phyloP scores from a whole-genome alignment of 2,329 filamentous ascomycete genomes.

The Cladosporium sp. region DNA sequence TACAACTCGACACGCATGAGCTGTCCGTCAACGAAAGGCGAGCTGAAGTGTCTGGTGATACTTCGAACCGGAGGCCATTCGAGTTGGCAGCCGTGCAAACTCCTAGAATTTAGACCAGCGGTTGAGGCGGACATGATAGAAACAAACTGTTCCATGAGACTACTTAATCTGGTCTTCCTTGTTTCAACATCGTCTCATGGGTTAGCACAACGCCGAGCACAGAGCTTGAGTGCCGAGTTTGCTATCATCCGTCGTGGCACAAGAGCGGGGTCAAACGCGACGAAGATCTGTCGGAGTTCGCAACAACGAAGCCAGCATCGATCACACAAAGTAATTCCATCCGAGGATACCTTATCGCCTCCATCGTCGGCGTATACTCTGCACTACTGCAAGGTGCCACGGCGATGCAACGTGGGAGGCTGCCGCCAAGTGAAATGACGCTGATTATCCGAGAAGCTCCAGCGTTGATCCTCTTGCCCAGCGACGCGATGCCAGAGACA shows the following conservation, averaged over 20 bases:
- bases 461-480: not conserved
- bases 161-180: no score
- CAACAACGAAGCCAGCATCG: no score
- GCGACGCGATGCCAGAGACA: constrained; percentile 7
- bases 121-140: no score
- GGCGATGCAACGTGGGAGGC: constrained; percentile 5
- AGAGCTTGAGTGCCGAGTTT: no score
- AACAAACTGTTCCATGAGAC: no score
- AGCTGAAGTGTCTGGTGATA: not conserved
- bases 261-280: no score
- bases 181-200: no score
- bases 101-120: not conserved
- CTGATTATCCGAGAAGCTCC: not conserved
- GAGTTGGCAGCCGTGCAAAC: not conserved
- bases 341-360: not conserved
- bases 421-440: constrained; percentile 8
- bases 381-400: constrained; percentile 1
- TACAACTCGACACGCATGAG: not conserved
- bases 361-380: not conserved
- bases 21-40: not conserved
- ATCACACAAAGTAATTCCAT: no score
- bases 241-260: no score
- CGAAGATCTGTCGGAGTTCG: no score
- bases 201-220: no score
- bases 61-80: not conserved